phyloP scores from a whole-genome alignment of 768 basidiomycete genomes.

The Termitomyces sp. region DNA sequence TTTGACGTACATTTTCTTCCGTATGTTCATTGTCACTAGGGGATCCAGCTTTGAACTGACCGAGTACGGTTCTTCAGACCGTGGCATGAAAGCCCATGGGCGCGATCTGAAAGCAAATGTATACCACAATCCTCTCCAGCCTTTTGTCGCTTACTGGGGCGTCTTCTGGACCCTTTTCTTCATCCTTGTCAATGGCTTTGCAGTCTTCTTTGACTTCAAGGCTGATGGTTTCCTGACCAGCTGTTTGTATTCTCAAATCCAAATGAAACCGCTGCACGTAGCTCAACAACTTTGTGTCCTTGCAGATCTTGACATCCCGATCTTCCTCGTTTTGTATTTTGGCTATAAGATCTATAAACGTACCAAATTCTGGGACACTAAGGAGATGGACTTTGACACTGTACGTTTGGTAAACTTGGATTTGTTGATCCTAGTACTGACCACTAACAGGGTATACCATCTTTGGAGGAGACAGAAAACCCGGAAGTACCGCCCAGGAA shows the following conservation, averaged over 20 bases:
- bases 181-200: constrained; percentile 50
- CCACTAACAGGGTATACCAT: constrained; percentile 59
- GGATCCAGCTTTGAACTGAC: background rate
- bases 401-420: constrained; percentile 29
- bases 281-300: background rate
- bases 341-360: constrained; percentile 40
- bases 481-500: constrained; percentile 49
- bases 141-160: constrained; percentile 69
- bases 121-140: constrained; percentile 61
- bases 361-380: constrained; percentile 47
- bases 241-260: constrained; percentile 26
- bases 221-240: constrained; percentile 45
- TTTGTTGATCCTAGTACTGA: background rate
- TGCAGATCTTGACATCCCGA: constrained; percentile 45
- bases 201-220: constrained; percentile 63
- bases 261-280: background rate
- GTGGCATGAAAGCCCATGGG: constrained; percentile 63
- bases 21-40: constrained; percentile 32
- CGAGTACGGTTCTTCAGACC: constrained; percentile 32
- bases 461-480: constrained; percentile 63
- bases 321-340: constrained; percentile 40
- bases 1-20: constrained; percentile 70
- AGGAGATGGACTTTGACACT: constrained; percentile 72
- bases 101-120: constrained; percentile 57
- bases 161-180: constrained; percentile 61